Evolutionary conservation across 495 filamentous ascomycete species (phyloP).

Genomic region (Coniosporium apollinis): DNA sequence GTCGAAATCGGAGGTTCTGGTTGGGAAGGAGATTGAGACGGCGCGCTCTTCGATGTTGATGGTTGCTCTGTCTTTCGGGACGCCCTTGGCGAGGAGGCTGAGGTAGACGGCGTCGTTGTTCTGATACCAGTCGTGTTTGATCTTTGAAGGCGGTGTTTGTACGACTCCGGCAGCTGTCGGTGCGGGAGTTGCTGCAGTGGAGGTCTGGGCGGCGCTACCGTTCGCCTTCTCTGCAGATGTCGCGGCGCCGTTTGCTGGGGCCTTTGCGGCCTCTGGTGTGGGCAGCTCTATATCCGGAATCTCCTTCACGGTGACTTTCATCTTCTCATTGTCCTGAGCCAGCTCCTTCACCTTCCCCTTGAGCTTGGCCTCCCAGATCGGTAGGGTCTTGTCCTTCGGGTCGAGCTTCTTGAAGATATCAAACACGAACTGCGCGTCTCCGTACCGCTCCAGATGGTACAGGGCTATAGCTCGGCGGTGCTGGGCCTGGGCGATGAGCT

Average conservation of each 20-base stretch:
- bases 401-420: slow-evolving; percentile 43
- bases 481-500: slow-evolving; percentile 65
- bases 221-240: too few species aligned
- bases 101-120: slow-evolving; percentile 46
- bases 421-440: slow-evolving; percentile 60
- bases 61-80: slow-evolving; percentile 43
- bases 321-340: slow-evolving; percentile 37
- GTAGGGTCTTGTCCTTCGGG: slow-evolving; percentile 42
- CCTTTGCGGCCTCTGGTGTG: slow-evolving; percentile 3
- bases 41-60: slow-evolving; percentile 33
- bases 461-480: slow-evolving; percentile 62
- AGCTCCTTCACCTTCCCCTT: slow-evolving; percentile 31
- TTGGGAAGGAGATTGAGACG: slow-evolving; percentile 49
- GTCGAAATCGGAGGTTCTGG: slow-evolving; percentile 38
- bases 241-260: slow-evolving; percentile 1
- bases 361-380: slow-evolving; percentile 46
- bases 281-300: slow-evolving; percentile 43
- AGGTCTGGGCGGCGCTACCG: not conserved
- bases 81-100: slow-evolving; percentile 54
- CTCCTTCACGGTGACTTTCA: slow-evolving; percentile 40
- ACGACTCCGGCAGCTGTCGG: slow-evolving; percentile 12
- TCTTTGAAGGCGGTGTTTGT: slow-evolving; percentile 40
- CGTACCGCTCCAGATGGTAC: slow-evolving; percentile 52
- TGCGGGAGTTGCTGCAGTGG: not conserved
- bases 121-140: slow-evolving; percentile 73